Evolutionary conservation across 2,329 filamentous ascomycete genomes (phyloP).

Genomic region (Aspergillus arachidicola): DNA sequence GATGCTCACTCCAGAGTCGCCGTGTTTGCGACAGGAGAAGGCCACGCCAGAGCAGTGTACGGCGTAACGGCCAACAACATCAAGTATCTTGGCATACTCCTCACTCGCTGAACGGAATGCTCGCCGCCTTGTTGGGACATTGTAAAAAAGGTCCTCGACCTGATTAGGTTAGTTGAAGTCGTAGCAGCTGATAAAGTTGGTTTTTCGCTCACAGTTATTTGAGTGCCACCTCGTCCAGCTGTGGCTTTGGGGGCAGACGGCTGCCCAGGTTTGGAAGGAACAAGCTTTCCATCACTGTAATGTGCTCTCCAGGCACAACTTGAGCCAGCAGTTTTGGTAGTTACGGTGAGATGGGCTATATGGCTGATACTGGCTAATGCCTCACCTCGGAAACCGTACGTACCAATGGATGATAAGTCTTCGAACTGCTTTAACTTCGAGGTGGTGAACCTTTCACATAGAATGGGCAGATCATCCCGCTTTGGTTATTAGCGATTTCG

Average conservation of each 20-base stretch:
- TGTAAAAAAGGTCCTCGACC: constrained; percentile 97
- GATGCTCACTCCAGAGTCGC: constrained; percentile 80
- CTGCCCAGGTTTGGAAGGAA: constrained; percentile 84
- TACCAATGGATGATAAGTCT: constrained; percentile 84
- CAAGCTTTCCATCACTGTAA: constrained; percentile 80
- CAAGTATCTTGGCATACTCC: constrained; percentile 97
- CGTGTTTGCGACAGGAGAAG: constrained; percentile 96
- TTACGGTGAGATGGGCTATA: constrained; percentile 93
- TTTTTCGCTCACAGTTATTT: constrained; percentile 70
- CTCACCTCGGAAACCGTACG: constrained; percentile 97
- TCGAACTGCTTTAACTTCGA: constrained; percentile 95
- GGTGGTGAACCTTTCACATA: constrained; percentile 95
- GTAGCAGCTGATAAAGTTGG: neutral
- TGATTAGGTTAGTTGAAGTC: constrained; percentile 26
- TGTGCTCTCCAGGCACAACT: constrained; percentile 87
- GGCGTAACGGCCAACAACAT: constrained; percentile 90
- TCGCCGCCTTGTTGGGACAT: constrained; percentile 81
- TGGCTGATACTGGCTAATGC: constrained; percentile 97
- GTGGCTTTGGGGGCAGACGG: constrained; percentile 81
- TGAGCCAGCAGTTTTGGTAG: constrained; percentile 87
- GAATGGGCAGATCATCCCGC: constrained; percentile 87
- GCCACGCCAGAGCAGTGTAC: constrained; percentile 89
- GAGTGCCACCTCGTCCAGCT: constrained; percentile 85
- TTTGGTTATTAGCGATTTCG: constrained; percentile 41
- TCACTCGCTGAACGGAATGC: constrained; percentile 91